These are phyloP conservation scores for Cyclocybe cylindracea DNA, from an alignment of 768 basidiomycete species.

Conservation along the genomic window DNA sequence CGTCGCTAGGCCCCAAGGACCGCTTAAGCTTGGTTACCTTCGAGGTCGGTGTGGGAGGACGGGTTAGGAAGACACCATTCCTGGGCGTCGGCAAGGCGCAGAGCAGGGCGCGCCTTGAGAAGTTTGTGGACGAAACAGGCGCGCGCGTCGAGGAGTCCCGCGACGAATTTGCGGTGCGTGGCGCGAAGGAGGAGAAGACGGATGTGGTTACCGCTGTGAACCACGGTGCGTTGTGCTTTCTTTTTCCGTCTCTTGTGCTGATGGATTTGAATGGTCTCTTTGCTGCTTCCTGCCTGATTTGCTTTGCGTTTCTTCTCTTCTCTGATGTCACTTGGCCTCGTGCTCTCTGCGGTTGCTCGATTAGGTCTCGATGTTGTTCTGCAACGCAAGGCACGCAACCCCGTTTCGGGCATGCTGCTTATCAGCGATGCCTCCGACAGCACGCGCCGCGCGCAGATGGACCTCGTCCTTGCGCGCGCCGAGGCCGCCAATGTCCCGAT, in stretches of 20 bases:
- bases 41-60: constrained; percentile 81
- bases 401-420: constrained; percentile 88
- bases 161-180: constrained; percentile 64
- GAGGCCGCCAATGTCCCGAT: constrained; percentile 98
- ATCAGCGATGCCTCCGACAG: constrained; percentile 92
- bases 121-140: constrained; percentile 77
- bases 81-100: constrained; percentile 68
- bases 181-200: constrained; percentile 88
- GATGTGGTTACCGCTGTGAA: constrained; percentile 99
- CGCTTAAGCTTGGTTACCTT: constrained; percentile 91
- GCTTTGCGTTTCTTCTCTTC: no score
- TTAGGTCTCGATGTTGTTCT: constrained; percentile 89
- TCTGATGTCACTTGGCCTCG: neutral
- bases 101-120: constrained; percentile 68
- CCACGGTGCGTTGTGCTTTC: constrained; percentile 54
- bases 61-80: constrained; percentile 93
- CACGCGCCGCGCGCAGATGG: constrained; percentile 95
- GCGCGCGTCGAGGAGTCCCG: constrained; percentile 39
- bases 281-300: no score
- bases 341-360: constrained; percentile 4
- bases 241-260: neutral
- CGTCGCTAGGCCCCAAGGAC: constrained; percentile 74
- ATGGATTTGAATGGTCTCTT: no score
- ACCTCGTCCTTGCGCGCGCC: constrained; percentile 93
- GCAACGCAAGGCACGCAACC: constrained; percentile 91